Percentiles rank a stretch among this genome's conserved stretches.
Evolutionary conservation across 2,329 filamentous ascomycete genomes (phyloP).

Genomic region (Orbilia brochopaga): DNA sequence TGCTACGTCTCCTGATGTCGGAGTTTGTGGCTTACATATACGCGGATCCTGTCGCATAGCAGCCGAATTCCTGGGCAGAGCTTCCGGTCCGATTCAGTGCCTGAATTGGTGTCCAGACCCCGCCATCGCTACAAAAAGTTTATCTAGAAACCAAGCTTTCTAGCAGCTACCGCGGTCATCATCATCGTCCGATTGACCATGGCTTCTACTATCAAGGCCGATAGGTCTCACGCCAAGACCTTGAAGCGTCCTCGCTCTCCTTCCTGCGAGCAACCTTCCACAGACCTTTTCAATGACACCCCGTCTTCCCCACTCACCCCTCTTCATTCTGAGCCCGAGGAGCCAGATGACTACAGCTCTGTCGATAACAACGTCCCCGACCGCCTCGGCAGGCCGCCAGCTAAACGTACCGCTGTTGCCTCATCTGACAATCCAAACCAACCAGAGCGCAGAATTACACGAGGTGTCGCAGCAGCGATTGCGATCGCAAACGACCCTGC

Average conservation of each 20-base stretch:
- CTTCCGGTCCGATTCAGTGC: too few species aligned
- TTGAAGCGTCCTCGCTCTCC: constrained; percentile 36
- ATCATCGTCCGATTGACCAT: not conserved
- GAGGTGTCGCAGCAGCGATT: constrained; percentile 12
- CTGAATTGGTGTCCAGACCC: too few species aligned
- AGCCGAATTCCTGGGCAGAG: too few species aligned
- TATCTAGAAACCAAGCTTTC: too few species aligned
- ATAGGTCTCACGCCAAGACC: constrained; percentile 20
- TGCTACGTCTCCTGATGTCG: too few species aligned
- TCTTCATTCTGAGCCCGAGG: too few species aligned
- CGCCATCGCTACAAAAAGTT: too few species aligned
- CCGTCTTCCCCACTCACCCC: not conserved
- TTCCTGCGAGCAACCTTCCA: constrained; percentile 21
- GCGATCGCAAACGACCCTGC: constrained; percentile 9
- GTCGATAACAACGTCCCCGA: constrained; percentile 30
- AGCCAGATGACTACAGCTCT: not conserved
- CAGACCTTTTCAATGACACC: not conserved
- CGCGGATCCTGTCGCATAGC: too few species aligned
- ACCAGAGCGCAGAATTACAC: constrained; percentile 21
- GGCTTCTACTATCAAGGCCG: constrained; percentile 16
- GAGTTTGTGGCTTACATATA: too few species aligned
- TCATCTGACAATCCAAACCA: not conserved
- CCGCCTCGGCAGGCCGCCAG: constrained; percentile 16
- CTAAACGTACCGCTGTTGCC: constrained; percentile 17
- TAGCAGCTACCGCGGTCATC: too few species aligned